Conservation (phyloP, 1,139 yeast species). For the Kazachstania sp. region DNA sequence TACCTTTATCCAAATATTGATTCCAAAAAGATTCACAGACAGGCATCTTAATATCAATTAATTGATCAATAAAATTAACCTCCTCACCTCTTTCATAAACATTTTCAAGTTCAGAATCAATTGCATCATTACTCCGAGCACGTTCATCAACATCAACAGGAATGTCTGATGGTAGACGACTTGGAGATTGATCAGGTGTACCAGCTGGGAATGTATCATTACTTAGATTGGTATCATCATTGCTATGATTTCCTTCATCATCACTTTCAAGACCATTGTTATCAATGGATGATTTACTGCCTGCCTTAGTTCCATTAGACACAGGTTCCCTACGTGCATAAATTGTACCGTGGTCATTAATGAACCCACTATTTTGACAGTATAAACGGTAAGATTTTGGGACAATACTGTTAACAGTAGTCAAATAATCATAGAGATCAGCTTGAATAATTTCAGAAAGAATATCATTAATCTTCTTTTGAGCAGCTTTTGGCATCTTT, state of each 20-base stretch:
- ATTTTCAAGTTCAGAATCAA: no score
- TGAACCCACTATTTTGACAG: slow-evolving; percentile 12
- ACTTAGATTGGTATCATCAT: background rate
- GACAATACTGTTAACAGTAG: slow-evolving; percentile 14
- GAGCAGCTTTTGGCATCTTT: background rate
- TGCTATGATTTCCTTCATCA: background rate
- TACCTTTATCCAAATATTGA: slow-evolving; percentile 10
- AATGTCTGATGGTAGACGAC: no score
- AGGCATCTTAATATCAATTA: slow-evolving; percentile 17
- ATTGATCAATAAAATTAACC: slow-evolving; percentile 12
- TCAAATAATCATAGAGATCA: slow-evolving; percentile 16
- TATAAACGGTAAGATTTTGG: slow-evolving; percentile 15
- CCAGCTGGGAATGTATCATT: no score
- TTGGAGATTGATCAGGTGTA: no score
- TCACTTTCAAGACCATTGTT: no score
- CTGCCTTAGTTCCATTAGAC: no score
- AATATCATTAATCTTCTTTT: background rate
- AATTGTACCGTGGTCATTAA: slow-evolving; percentile 3
- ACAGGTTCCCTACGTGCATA: background rate
- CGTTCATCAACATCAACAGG: no score
- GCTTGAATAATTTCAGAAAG: slow-evolving; percentile 11
- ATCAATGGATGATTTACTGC: no score
- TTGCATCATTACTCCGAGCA: no score
- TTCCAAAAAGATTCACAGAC: slow-evolving; percentile 18
- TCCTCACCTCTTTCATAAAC: background rate